A percentile compares a stretch with the other conserved stretches of the same genome.
Conservation (phyloP, 2,329 filamentous ascomycete species). For the Aspergillus eucalypticola region DNA sequence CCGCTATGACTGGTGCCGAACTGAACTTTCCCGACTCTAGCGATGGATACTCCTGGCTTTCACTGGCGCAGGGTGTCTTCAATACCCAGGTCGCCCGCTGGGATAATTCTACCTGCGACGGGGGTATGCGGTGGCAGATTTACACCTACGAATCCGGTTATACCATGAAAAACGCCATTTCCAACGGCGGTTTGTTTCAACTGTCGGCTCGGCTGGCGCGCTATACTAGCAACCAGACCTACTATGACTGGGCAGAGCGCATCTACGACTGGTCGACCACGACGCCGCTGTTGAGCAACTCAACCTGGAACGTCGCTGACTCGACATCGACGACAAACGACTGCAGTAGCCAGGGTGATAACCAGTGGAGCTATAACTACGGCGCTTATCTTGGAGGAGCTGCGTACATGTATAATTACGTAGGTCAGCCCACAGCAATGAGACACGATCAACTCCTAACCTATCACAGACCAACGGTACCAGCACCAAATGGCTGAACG, state of each 20-base stretch:
- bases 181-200: slow-evolving; percentile 36
- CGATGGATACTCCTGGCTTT: slow-evolving; percentile 72
- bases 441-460: background rate
- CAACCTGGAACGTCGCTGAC: slow-evolving; percentile 55
- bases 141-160: slow-evolving; percentile 37
- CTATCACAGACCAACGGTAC: slow-evolving; percentile 34
- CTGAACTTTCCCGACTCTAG: slow-evolving; percentile 39
- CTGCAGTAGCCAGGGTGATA: slow-evolving; percentile 54
- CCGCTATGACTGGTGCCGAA: slow-evolving; percentile 59
- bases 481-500: slow-evolving; percentile 54
- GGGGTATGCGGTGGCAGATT: slow-evolving; percentile 59
- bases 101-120: slow-evolving; percentile 66
- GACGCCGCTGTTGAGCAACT: slow-evolving; percentile 52
- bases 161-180: slow-evolving; percentile 38
- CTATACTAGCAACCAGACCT: slow-evolving; percentile 34
- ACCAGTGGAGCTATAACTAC: slow-evolving; percentile 61
- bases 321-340: slow-evolving; percentile 55
- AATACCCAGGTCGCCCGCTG: slow-evolving; percentile 73
- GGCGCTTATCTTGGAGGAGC: slow-evolving; percentile 57
- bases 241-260: slow-evolving; percentile 66
- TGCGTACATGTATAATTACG: slow-evolving; percentile 59
- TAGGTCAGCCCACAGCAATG: slow-evolving; percentile 26
- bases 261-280: slow-evolving; percentile 60
- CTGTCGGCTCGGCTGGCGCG: slow-evolving; percentile 33
- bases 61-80: slow-evolving; percentile 75